These are phyloP conservation scores for Tetraselmis chui DNA, from an alignment of 139 green algal genomes.

Conservation along the genomic window DNA sequence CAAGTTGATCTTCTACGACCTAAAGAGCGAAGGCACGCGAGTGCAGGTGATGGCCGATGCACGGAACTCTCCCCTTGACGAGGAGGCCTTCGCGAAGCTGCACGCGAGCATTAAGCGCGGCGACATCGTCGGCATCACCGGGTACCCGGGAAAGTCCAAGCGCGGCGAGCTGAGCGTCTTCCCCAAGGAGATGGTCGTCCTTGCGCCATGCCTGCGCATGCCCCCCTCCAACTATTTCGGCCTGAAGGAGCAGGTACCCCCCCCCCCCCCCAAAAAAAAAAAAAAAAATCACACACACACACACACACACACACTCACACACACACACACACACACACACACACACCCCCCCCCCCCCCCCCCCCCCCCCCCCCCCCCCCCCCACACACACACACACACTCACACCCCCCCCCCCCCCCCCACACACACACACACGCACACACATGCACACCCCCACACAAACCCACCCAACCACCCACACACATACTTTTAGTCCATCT, in stretches of 20 bases:
- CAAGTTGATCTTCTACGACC: constrained; percentile 98
- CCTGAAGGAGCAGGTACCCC: constrained; percentile 70
- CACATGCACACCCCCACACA: too few species aligned
- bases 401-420: too few species aligned
- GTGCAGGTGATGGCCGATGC: constrained; percentile 94
- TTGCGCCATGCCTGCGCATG: constrained; percentile 98
- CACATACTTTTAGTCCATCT: too few species aligned
- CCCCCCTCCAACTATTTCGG: constrained; percentile 69
- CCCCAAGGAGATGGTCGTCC: constrained; percentile 56
- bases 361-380: too few species aligned
- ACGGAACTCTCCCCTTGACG: constrained; percentile 50
- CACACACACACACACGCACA: too few species aligned
- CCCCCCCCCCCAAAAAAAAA: too few species aligned
- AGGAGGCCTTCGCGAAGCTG: constrained; percentile 65
- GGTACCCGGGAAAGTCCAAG: constrained; percentile 93
- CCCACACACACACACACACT: too few species aligned
- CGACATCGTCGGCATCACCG: constrained; percentile 91
- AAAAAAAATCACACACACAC: too few species aligned
- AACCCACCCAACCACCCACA: too few species aligned
- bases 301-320: too few species aligned
- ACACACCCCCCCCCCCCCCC: neutral
- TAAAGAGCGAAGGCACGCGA: constrained; percentile 78
- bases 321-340: too few species aligned
- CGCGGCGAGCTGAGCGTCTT: constrained; percentile 95
- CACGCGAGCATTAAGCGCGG: constrained; percentile 84